These are phyloP conservation scores for Arabidopsis hybrid DNA, from an alignment of 441 rosid species.

Conservation along the genomic window DNA sequence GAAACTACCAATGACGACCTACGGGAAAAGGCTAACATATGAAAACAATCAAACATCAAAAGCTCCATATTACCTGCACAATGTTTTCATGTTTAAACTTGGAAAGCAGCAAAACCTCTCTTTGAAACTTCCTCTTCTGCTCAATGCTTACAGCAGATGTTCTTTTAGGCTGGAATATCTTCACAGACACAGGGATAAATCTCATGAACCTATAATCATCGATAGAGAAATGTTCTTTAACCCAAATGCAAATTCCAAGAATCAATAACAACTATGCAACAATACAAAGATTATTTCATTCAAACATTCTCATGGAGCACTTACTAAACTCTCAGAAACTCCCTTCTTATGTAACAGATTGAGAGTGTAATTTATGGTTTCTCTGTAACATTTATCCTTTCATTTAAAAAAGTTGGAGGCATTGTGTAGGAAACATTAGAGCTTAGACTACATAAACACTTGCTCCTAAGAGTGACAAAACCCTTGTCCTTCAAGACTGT, in stretches of 20 bases:
- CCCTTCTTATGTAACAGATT: background rate
- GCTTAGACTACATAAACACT: constrained; percentile 24
- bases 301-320: background rate
- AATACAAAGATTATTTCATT: background rate
- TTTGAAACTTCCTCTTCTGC: constrained; percentile 61
- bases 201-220: constrained; percentile 51
- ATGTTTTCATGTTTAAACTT: constrained; percentile 64
- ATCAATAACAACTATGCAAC: background rate
- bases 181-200: constrained; percentile 62
- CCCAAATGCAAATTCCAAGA: background rate
- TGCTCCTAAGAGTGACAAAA: constrained; percentile 1
- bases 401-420: background rate
- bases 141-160: constrained; percentile 49
- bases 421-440: background rate
- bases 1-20: background rate
- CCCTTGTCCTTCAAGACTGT: background rate
- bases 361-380: background rate
- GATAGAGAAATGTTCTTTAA: constrained; percentile 3
- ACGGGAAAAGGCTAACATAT: background rate
- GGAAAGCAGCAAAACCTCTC: constrained; percentile 72
- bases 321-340: too few species aligned
- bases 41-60: constrained; percentile 10
- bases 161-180: constrained; percentile 59
- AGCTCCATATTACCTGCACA: constrained; percentile 56
- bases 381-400: background rate